These are phyloP conservation scores for Wickerhamiella azyma DNA, from an alignment of 805 yeast genomes.

Conservation along the genomic window DNA sequence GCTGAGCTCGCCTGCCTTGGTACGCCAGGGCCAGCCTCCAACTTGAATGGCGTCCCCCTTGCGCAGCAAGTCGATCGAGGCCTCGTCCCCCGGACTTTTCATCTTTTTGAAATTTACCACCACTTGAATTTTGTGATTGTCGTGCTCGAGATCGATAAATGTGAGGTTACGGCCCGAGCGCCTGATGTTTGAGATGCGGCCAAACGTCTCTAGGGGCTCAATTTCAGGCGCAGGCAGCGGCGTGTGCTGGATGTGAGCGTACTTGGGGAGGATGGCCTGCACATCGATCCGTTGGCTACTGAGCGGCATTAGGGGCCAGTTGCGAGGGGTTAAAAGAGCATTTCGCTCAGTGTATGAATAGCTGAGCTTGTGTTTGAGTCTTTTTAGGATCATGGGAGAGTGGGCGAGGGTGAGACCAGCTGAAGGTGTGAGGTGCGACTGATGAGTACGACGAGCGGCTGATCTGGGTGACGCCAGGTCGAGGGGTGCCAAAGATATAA, in stretches of 20 bases:
- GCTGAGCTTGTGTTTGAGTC: slow-evolving; percentile 8
- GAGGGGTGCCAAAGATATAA: too few species aligned
- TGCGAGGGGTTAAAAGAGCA: not conserved
- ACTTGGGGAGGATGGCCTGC: not conserved
- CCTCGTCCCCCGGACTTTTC: slow-evolving; percentile 24
- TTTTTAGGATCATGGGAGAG: not conserved
- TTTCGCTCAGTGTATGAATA: slow-evolving; percentile 16
- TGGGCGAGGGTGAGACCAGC: too few species aligned
- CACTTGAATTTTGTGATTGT: slow-evolving; percentile 43
- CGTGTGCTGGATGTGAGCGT: not conserved
- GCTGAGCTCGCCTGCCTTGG: slow-evolving; percentile 69
- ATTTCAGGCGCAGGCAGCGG: not conserved
- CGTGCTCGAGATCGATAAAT: slow-evolving; percentile 58
- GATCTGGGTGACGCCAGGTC: too few species aligned
- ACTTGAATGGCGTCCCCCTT: slow-evolving; percentile 63
- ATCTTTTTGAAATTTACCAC: slow-evolving; percentile 42
- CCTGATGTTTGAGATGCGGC: slow-evolving; percentile 45
- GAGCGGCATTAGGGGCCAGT: slow-evolving; percentile 5
- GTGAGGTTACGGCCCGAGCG: slow-evolving; percentile 54
- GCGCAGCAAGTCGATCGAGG: slow-evolving; percentile 30
- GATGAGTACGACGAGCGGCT: not conserved
- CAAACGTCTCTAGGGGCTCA: slow-evolving; percentile 23
- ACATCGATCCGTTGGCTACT: not conserved
- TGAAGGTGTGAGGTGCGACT: not conserved
- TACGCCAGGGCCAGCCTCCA: slow-evolving; percentile 57